Evolutionary conservation across 2,329 filamentous ascomycete genomes (phyloP).

Genomic region (Colletotrichum sp.): DNA sequence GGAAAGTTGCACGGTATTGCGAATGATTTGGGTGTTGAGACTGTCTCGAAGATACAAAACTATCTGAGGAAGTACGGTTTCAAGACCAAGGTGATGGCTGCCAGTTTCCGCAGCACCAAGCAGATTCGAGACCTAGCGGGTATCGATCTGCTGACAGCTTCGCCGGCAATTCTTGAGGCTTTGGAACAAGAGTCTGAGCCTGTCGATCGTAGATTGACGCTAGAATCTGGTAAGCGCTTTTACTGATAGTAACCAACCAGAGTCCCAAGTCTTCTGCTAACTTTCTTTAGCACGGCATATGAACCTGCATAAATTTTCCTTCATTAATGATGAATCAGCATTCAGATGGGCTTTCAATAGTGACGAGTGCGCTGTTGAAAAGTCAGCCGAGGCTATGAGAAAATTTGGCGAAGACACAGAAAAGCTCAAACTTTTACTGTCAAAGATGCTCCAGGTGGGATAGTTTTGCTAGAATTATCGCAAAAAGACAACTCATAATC

Average conservation of each 20-base stretch:
- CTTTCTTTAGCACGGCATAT: not conserved
- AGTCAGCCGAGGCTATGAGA: slow-evolving; percentile 80
- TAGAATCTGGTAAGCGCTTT: not conserved
- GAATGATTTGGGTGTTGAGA: not conserved
- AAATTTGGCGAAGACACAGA: slow-evolving; percentile 79
- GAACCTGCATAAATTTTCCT: slow-evolving; percentile 63
- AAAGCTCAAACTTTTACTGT: slow-evolving; percentile 73
- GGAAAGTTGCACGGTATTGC: not conserved
- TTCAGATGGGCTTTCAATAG: slow-evolving; percentile 86
- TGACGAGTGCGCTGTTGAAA: slow-evolving; percentile 80
- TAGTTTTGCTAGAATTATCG: not conserved
- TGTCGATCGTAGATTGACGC: not conserved
- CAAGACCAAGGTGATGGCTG: not conserved
- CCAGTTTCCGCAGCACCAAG: not conserved
- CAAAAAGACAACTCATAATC: not conserved
- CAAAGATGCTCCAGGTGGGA: not conserved
- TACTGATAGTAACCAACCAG: not conserved
- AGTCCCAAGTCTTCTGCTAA: not conserved
- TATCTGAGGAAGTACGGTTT: not conserved
- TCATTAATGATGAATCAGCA: slow-evolving; percentile 71
- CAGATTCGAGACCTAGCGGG: not conserved
- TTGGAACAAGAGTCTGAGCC: not conserved
- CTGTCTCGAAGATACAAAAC: not conserved
- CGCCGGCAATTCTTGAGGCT: not conserved
- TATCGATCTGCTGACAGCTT: not conserved